Evolutionary conservation across 148 eudicot genomes (phyloP).

Genomic region (Heliosperma pusillum): DNA sequence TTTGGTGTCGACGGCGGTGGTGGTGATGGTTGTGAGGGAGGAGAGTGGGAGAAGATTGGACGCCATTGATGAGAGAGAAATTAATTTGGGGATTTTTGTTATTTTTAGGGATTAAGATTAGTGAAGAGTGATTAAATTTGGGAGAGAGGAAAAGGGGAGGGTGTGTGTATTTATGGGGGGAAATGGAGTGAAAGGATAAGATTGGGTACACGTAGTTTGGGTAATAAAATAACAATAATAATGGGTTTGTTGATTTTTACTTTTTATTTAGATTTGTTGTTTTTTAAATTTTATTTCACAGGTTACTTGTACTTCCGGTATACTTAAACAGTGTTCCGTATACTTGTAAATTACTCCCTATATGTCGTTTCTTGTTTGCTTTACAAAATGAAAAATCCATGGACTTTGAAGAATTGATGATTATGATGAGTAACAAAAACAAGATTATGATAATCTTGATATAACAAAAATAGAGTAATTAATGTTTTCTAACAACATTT

Average conservation of each 20-base stretch:
- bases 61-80: slow-evolving; percentile 40
- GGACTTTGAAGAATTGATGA: too few relatives aligned
- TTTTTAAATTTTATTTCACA: not conserved
- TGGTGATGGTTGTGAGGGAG: slow-evolving; percentile 24
- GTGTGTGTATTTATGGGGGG: slow-evolving; percentile 15
- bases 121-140: not conserved
- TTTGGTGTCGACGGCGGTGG: slow-evolving; percentile 28
- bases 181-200: slow-evolving; percentile 36
- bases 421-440: too few relatives aligned
- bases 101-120: not conserved
- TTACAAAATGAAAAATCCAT: too few relatives aligned
- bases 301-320: not conserved
- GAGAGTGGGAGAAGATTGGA: slow-evolving; percentile 38
- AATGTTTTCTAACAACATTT: too few relatives aligned
- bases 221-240: too few relatives aligned
- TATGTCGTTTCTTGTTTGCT: not conserved
- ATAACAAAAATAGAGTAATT: too few relatives aligned
- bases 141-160: not conserved
- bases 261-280: too few relatives aligned
- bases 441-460: too few relatives aligned
- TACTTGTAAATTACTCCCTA: not conserved
- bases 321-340: not conserved
- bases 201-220: slow-evolving; percentile 26
- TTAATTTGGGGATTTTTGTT: not conserved
- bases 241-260: not conserved